Conservation (phyloP, 345 rosid genomes). For the Ceriops decandra region DNA sequence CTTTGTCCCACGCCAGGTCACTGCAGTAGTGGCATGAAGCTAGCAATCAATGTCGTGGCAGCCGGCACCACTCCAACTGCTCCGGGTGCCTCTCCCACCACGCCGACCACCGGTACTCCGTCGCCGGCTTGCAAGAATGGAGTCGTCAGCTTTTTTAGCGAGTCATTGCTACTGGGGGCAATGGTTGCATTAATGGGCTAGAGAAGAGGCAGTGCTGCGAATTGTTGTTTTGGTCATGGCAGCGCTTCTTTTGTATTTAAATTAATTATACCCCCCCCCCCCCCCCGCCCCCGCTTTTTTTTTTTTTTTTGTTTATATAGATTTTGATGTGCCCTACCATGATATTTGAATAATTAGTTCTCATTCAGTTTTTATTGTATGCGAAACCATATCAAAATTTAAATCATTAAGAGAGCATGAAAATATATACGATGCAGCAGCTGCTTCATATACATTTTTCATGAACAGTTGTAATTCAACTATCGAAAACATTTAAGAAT, state of each 20-base stretch:
- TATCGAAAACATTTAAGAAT: no score
- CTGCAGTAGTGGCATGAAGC: constrained; percentile 51
- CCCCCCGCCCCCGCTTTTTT: no score
- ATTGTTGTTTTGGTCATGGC: neutral
- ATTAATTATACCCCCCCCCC: neutral
- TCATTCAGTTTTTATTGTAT: no score
- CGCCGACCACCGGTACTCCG: neutral
- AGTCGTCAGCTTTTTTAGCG: constrained; percentile 5
- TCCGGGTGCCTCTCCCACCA: constrained; percentile 8
- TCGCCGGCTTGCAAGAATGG: constrained; percentile 4
- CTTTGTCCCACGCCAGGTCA: constrained; percentile 45
- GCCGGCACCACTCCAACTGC: constrained; percentile 6
- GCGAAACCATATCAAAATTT: no score
- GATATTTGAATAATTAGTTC: neutral
- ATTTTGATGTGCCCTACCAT: neutral
- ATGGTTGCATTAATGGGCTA: constrained; percentile 29
- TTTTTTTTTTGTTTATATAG: neutral
- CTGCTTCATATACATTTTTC: no score
- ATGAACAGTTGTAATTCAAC: no score
- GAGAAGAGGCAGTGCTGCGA: constrained; percentile 67
- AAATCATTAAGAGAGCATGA: no score
- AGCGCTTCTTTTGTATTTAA: neutral
- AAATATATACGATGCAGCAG: no score
- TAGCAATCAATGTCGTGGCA: constrained; percentile 34
- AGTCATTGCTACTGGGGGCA: constrained; percentile 18